These are phyloP conservation scores for Umbilicus rupestris DNA, from an alignment of 164 flowering plant species.

Conservation along the genomic window DNA sequence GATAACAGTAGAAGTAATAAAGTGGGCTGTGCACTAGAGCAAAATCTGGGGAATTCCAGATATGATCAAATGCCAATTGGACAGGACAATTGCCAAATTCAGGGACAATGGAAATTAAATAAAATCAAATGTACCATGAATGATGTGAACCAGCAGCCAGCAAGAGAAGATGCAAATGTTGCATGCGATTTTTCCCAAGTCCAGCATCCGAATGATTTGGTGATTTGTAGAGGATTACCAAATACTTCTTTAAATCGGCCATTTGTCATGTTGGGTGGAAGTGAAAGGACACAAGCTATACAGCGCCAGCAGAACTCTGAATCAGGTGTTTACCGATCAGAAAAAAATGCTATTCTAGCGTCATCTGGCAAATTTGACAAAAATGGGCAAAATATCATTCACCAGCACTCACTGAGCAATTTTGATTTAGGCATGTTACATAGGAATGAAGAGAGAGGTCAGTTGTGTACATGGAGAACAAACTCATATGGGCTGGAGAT, in stretches of 20 bases:
- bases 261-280: neutral
- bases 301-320: neutral
- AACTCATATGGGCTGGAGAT: neutral
- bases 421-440: neutral
- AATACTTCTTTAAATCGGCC: constrained; percentile 4
- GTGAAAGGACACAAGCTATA: neutral
- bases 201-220: neutral
- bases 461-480: neutral
- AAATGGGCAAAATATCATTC: neutral
- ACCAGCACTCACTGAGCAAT: neutral
- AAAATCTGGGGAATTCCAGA: neutral
- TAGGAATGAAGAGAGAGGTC: neutral
- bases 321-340: neutral
- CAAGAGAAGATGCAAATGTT: neutral
- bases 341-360: neutral
- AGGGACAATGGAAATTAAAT: neutral
- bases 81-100: neutral
- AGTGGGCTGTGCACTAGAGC: neutral
- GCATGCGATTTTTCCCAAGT: neutral
- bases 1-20: neutral
- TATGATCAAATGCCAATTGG: neutral
- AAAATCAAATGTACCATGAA: neutral
- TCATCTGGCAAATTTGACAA: neutral
- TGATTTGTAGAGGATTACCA: neutral
- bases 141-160: neutral